phyloP scores from a whole-genome alignment of 345 rosid species.

The Excoecaria agallocha region DNA sequence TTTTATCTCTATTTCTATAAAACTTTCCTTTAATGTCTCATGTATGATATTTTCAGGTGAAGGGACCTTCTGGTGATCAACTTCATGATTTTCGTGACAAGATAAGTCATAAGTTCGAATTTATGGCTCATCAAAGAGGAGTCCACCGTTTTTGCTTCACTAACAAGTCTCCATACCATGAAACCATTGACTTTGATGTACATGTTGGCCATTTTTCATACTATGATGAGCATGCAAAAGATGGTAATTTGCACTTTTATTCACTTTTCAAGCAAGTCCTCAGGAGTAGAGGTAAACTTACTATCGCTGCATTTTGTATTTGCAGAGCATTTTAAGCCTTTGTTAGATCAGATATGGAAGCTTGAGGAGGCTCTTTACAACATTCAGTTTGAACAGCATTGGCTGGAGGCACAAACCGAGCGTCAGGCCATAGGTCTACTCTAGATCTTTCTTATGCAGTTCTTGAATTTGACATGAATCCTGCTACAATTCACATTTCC shows the following conservation, averaged over 20 bases:
- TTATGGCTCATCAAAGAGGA: slow-evolving; percentile 56
- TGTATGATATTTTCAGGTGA: slow-evolving; percentile 41
- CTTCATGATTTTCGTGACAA: slow-evolving; percentile 56
- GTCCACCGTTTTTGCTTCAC: slow-evolving; percentile 66
- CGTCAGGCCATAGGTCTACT: slow-evolving; percentile 62
- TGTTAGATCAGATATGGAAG: slow-evolving; percentile 57
- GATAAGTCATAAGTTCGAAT: slow-evolving; percentile 65
- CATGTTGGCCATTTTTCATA: slow-evolving; percentile 61
- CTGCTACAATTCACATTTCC: too few species aligned
- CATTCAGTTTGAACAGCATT: slow-evolving; percentile 72
- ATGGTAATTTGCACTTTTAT: slow-evolving; percentile 37
- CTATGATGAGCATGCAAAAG: slow-evolving; percentile 68
- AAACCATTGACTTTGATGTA: slow-evolving; percentile 67
- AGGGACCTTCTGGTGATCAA: slow-evolving; percentile 62
- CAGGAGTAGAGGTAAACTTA: slow-evolving; percentile 6
- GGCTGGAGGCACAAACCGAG: slow-evolving; percentile 80
- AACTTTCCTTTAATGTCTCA: neutral
- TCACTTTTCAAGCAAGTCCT: neutral
- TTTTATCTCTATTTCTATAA: neutral
- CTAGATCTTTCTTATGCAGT: neutral
- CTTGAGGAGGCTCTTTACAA: slow-evolving; percentile 69
- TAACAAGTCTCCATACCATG: slow-evolving; percentile 72
- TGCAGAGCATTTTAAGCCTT: slow-evolving; percentile 68
- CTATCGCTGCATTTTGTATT: neutral
- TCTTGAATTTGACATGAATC: neutral